phyloP scores from a whole-genome alignment of 2,329 filamentous ascomycete species.

The Venturiaceae sp. region DNA sequence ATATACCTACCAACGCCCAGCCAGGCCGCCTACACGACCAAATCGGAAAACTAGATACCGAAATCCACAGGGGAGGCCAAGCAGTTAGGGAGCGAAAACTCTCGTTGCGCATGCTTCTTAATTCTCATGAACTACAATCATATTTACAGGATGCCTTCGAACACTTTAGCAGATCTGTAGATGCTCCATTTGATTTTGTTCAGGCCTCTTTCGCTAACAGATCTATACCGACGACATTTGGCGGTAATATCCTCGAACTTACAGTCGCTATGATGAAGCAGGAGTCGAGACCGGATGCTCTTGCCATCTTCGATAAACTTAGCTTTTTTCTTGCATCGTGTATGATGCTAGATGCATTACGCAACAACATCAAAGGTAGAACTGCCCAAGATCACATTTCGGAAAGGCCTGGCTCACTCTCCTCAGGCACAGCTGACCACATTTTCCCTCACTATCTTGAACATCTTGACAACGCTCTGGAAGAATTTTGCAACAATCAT shows the following conservation, averaged over 20 bases:
- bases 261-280: conserved; percentile 30
- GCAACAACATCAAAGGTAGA: no score
- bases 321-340: conserved; percentile 41
- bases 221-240: conserved; percentile 39
- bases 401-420: no score
- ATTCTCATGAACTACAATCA: conserved; percentile 34
- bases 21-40: conserved; percentile 40
- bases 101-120: conserved; percentile 36
- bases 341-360: conserved; percentile 40
- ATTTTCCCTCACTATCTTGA: no score
- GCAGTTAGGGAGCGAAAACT: conserved; percentile 32
- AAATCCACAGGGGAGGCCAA: conserved; percentile 32
- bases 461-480: no score
- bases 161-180: conserved; percentile 35
- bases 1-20: conserved; percentile 35
- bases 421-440: no score
- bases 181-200: conserved; percentile 42
- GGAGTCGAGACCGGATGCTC: conserved; percentile 12
- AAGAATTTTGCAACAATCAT: no score
- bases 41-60: conserved; percentile 33
- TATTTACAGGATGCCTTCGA: conserved; percentile 42
- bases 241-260: conserved; percentile 39
- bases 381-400: no score
- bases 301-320: conserved; percentile 31
- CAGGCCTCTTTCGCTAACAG: conserved; percentile 33